Percentiles rank a stretch among this genome's conserved stretches.
phyloP scores from a whole-genome alignment of 2,329 filamentous ascomycete genomes.

The Alternaria sp. region DNA sequence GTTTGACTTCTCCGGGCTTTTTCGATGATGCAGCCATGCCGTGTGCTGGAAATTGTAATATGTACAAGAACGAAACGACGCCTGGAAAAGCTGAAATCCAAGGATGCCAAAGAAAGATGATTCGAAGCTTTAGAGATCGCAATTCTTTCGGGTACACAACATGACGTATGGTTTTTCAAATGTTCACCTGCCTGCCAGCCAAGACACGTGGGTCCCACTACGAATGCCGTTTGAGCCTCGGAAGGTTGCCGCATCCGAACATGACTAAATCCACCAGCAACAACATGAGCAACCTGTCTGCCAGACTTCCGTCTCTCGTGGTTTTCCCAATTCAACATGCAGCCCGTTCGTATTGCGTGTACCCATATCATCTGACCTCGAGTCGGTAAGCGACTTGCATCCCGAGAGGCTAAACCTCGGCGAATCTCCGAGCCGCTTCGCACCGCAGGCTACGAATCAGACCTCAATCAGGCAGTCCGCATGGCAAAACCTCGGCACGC shows the following conservation, averaged over 20 bases:
- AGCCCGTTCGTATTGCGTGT: not conserved
- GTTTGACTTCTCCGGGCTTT: conserved; percentile 14
- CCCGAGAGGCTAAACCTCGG: conserved; percentile 13
- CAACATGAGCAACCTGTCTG: not conserved
- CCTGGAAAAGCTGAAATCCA: not conserved
- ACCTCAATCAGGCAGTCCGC: conserved; percentile 16
- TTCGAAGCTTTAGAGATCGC: not conserved
- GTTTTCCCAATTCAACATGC: not conserved
- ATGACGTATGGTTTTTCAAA: conserved; percentile 19
- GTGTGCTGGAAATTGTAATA: not conserved
- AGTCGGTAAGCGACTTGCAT: conserved; percentile 2
- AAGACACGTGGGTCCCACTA: conserved; percentile 22
- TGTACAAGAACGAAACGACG: not conserved
- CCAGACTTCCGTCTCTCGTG: not conserved
- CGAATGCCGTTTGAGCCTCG: conserved; percentile 17
- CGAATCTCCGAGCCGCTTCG: conserved; percentile 11
- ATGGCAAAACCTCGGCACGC: conserved; percentile 30
- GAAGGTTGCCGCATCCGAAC: conserved; percentile 12
- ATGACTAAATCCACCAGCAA: conserved; percentile 7
- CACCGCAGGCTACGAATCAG: not conserved
- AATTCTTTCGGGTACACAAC: conserved; percentile 4
- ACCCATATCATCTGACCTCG: conserved; percentile 13
- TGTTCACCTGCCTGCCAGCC: conserved; percentile 6
- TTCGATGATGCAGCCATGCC: conserved; percentile 10
- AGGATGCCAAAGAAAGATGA: not conserved